Base-by-base conservation (phyloP, 1,284 basidiomycete genomes). In the Ustanciosporium gigantosporum region DNA sequence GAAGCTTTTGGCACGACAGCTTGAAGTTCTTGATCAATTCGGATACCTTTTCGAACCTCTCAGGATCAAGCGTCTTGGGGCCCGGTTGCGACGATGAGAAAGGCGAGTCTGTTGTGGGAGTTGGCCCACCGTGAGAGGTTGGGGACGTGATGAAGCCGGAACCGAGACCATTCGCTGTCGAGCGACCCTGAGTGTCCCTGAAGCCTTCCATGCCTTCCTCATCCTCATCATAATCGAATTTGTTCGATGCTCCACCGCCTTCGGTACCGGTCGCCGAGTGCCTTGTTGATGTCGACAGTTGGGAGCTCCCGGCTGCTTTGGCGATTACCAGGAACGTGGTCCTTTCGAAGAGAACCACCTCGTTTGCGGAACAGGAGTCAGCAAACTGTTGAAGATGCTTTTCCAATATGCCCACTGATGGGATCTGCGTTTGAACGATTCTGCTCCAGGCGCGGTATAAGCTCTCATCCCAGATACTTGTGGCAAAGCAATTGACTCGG, bases 391-490 rank as follows among this genome's bases (percentile, higher is more conserved):
- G 84, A 6, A 99, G 83, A 71, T 97, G 91, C 48, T 84, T 85
- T 8, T 88, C 88, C 31, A 99, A 86, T 31, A 90, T 85, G n/a
- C 85, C 81, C 25, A 92, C 88, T 64, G 97, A 95, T 2, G 95
- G 95, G 47, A 98, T 95, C 58, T 97, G 84, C 9, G 91, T 91
- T 73, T 96, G 91, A 7, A 99, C 91, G 64, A 99, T 95, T 57
- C 86, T 86, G 21, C 95, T 97, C 95, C 94, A 98, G 9, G 95
- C 94, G 90, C 96, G 25, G 82, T 98, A 99, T 36, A 99, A 80
- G 60, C 89, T 92, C 79, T 98, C 94, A 78, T 99, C 93, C 81
- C 93, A 96, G 64, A 98, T 98, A 70, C 89, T 93, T 19, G 94
- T 98, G n/a, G 89, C 90, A 72, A 93, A 93, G 19, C 79, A 74